Evolutionary conservation across 441 rosid genomes (phyloP), one percentile per base, ranked within the genome.

Genomic region (Eugenia klotzschiana): DNA sequence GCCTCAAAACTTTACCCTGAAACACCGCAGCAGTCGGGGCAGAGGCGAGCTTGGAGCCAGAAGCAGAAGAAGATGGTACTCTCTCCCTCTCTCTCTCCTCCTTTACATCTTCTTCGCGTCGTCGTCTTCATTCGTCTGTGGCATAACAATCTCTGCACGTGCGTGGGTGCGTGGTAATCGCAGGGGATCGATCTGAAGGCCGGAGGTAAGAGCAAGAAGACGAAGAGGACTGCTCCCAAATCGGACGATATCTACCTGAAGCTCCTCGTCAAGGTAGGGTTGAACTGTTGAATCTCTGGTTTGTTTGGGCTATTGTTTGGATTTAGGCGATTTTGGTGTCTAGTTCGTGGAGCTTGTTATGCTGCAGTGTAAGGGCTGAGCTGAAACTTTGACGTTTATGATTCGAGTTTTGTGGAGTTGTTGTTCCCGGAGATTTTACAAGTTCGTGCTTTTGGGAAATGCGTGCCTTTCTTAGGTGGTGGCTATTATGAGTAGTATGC

Each of bases 201-300:
- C 41, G 96, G 96, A 4, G 97, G 97, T 40, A 93, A 92, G 91
- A 91, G 92, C 86, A 93, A 92, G 90, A 92, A 90, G 92, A 89
- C 95, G 49, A 91, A 92, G 90, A 87, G 95, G 43, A 92, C 93
- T 22, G 94, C 94, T 4, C 97, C 95, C 0, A 93, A 92, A 81
- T 93, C 97, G 5, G 90, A 93, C 18, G 94, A 93, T 89, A 85
- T 92, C 79, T 93, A 93, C 80, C 92, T 93, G 87, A 93, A 93
- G 90, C 93, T 92, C 82, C 91, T 93, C 58, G 93, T 93, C 85
- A 93, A 93, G 94, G 96, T 92, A 25, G 4, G 77, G 46, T 0
- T 20, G 46, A 69, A 1, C 25, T 0, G 25, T 20, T 12, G 49
- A 6, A 69, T 69, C 77, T 37, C 46, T 69, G 4, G 49, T 5